Percentiles rank a stretch among this genome's conserved stretches.
phyloP scores from a whole-genome alignment of 768 basidiomycete genomes.

The Boletellus sp. region DNA sequence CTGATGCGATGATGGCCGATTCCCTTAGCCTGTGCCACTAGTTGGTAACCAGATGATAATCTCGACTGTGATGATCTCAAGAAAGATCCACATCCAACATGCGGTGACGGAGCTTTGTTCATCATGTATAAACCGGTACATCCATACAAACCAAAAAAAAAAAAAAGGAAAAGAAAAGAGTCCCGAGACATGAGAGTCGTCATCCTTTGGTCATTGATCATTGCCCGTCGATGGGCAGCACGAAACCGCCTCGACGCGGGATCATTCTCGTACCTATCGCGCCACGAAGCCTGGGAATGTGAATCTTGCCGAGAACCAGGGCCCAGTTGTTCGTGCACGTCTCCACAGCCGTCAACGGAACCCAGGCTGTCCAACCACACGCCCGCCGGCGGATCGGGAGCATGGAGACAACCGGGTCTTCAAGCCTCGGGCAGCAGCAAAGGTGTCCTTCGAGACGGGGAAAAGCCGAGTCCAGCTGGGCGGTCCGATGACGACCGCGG shows the following conservation, averaged over 20 bases:
- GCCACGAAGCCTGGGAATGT: slow-evolving; percentile 11
- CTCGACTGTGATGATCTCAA: too few relatives aligned
- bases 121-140: too few relatives aligned
- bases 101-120: too few relatives aligned
- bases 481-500: neutral
- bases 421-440: slow-evolving; percentile 8
- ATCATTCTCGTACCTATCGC: slow-evolving; percentile 22
- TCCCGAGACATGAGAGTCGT: too few relatives aligned
- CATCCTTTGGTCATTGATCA: slow-evolving; percentile 7
- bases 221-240: slow-evolving; percentile 6
- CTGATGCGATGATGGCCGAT: too few relatives aligned
- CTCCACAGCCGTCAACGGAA: neutral
- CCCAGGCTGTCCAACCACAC: slow-evolving; percentile 10
- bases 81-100: too few relatives aligned
- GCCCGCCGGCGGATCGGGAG: slow-evolving; percentile 10
- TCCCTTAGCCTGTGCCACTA: too few relatives aligned
- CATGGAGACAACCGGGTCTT: slow-evolving; percentile 11
- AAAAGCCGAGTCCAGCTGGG: slow-evolving; percentile 3
- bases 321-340: neutral
- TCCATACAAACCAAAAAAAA: slow-evolving; percentile 12
- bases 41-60: too few relatives aligned
- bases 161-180: too few relatives aligned
- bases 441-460: slow-evolving; percentile 6
- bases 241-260: slow-evolving; percentile 14
- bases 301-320: too few relatives aligned